Conservation (phyloP, 805 yeast species). For the Hanseniaspora valbyensis region DNA sequence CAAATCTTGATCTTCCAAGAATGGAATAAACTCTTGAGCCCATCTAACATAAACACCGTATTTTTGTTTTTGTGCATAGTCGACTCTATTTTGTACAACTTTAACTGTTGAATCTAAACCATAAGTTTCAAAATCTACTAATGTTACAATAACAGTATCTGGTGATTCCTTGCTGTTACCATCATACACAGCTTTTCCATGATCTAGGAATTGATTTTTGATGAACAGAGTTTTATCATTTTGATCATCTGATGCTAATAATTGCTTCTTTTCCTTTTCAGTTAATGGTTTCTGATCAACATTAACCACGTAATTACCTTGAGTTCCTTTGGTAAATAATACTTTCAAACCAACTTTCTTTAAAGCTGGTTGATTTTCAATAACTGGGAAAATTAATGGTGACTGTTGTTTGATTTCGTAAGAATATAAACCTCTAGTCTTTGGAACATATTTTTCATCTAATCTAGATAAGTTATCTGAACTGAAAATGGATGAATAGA, state of each 20-base stretch:
- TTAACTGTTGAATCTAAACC: slow-evolving; percentile 49
- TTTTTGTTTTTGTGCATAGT: slow-evolving; percentile 70
- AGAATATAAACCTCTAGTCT: slow-evolving; percentile 35
- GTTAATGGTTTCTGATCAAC: slow-evolving; percentile 34
- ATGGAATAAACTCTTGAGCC: slow-evolving; percentile 69
- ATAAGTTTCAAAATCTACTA: slow-evolving; percentile 61
- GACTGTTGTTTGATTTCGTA: slow-evolving; percentile 40
- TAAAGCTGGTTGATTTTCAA: slow-evolving; percentile 55
- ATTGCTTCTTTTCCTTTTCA: slow-evolving; percentile 27
- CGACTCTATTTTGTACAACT: slow-evolving; percentile 75
- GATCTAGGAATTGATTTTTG: slow-evolving; percentile 50
- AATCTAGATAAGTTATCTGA: not conserved
- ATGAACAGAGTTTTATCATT: slow-evolving; percentile 34
- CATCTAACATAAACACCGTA: slow-evolving; percentile 80
- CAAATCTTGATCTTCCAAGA: slow-evolving; percentile 38
- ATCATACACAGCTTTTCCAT: slow-evolving; percentile 44
- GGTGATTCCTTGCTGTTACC: slow-evolving; percentile 36
- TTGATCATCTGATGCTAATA: slow-evolving; percentile 18
- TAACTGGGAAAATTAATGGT: slow-evolving; percentile 57
- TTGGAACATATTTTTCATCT: slow-evolving; percentile 21
- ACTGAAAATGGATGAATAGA: not conserved
- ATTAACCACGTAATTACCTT: slow-evolving; percentile 30
- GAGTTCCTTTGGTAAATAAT: slow-evolving; percentile 40
- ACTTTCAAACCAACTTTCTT: slow-evolving; percentile 45
- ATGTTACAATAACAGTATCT: slow-evolving; percentile 64